Percentiles rank a stretch among this genome's conserved stretches.
These are phyloP conservation scores for Dictyostelium purpureum DNA, from an alignment of 78 protist species.

Conservation along the genomic window DNA sequence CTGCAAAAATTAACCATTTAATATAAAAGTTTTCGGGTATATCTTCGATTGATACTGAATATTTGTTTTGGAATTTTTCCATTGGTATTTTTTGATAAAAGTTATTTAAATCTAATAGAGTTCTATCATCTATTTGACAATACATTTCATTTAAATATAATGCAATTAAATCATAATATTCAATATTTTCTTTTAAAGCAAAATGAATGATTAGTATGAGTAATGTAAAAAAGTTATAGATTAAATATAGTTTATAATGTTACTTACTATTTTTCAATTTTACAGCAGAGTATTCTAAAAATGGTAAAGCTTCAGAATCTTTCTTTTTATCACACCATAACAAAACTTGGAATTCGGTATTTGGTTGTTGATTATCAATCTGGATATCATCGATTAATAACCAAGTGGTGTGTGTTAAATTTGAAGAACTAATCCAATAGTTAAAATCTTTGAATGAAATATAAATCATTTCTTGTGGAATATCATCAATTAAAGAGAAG, in stretches of 20 bases:
- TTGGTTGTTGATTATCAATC: slow-evolving; percentile 75
- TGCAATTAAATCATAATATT: slow-evolving; percentile 73
- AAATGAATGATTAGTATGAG: background rate
- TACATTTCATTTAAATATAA: slow-evolving; percentile 63
- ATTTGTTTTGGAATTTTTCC: slow-evolving; percentile 37
- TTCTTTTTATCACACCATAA: slow-evolving; percentile 67
- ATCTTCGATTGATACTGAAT: background rate
- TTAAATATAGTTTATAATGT: background rate
- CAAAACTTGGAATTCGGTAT: slow-evolving; percentile 65
- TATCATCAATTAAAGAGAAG: slow-evolving; percentile 49
- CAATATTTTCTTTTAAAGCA: slow-evolving; percentile 36
- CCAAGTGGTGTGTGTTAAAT: slow-evolving; percentile 56
- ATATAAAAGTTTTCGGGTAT: slow-evolving; percentile 39
- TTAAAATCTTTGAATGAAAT: slow-evolving; percentile 8
- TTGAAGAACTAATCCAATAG: slow-evolving; percentile 41
- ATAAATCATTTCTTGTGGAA: slow-evolving; percentile 65
- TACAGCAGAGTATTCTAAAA: slow-evolving; percentile 56
- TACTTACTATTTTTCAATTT: slow-evolving; percentile 60
- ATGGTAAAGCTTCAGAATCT: slow-evolving; percentile 50
- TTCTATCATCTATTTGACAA: slow-evolving; percentile 57
- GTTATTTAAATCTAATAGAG: slow-evolving; percentile 28
- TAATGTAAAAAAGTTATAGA: background rate
- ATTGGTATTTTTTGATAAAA: slow-evolving; percentile 66
- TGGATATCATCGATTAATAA: slow-evolving; percentile 57
- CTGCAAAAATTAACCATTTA: slow-evolving; percentile 77